These are phyloP conservation scores for Xylariaceae sp. DNA, from an alignment of 2,329 filamentous ascomycete species.

Conservation along the genomic window DNA sequence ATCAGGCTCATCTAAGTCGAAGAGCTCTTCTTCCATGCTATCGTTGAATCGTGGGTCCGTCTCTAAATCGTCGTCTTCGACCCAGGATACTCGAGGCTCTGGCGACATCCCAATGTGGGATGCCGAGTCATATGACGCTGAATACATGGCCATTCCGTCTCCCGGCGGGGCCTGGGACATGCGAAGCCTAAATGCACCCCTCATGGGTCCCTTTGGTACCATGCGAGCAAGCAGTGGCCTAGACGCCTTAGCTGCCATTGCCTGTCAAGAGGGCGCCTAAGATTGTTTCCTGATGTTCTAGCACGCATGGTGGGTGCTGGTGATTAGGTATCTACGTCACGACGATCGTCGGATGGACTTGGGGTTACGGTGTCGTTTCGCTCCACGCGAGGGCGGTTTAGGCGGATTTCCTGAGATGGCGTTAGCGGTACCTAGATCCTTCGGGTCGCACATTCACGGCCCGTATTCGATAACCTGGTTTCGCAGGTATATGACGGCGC, in stretches of 20 bases:
- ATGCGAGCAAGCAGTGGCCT: conserved; percentile 48
- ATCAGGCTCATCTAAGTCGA: conserved; percentile 36
- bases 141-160: conserved; percentile 36
- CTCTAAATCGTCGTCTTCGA: conserved; percentile 32
- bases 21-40: conserved; percentile 23
- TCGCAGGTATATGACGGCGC: conserved; percentile 27
- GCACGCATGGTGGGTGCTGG: background rate
- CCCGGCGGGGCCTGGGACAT: conserved; percentile 45
- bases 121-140: conserved; percentile 37
- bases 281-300: background rate
- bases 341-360: background rate
- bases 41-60: conserved; percentile 19
- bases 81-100: conserved; percentile 31
- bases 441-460: conserved; percentile 14
- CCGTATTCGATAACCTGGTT: conserved; percentile 29
- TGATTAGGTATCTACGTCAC: background rate
- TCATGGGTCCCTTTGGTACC: conserved; percentile 43
- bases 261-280: conserved; percentile 44
- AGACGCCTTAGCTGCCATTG: conserved; percentile 52
- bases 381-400: conserved; percentile 2
- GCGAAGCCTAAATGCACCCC: conserved; percentile 42
- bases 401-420: conserved; percentile 19
- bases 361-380: conserved; percentile 2
- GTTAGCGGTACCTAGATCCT: conserved; percentile 25
- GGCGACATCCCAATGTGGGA: conserved; percentile 40